phyloP scores from a whole-genome alignment of 2,329 filamentous ascomycete genomes.

The Pestalotiopsis sp. region DNA sequence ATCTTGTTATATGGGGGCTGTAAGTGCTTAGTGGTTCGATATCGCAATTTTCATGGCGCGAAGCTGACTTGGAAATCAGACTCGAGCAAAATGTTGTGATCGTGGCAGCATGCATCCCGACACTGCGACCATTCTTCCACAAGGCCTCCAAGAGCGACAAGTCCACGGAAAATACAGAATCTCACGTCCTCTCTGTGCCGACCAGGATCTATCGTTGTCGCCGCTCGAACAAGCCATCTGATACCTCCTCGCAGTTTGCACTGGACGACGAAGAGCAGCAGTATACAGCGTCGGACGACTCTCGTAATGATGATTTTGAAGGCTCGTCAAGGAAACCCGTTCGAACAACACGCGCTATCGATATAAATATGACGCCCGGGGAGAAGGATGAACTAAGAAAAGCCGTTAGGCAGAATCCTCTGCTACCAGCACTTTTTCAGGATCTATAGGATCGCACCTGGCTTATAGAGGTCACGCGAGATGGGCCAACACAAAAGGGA shows the following conservation, averaged over 20 bases:
- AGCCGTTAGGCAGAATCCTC: no score
- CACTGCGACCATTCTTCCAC: constrained; percentile 27
- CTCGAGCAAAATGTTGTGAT: constrained; percentile 33
- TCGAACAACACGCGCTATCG: no score
- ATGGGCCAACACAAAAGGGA: no score
- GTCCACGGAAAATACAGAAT: not conserved
- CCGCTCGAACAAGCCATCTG: not conserved
- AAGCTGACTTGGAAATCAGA: constrained; percentile 9
- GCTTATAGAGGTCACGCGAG: no score
- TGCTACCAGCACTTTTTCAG: no score
- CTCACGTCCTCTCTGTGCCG: not conserved
- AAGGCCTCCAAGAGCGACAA: not conserved
- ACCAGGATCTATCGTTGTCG: not conserved
- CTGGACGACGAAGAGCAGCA: not conserved
- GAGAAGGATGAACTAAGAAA: no score
- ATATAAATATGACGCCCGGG: no score
- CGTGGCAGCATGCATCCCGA: constrained; percentile 30
- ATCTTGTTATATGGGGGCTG: constrained; percentile 21
- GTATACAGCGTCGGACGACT: not conserved
- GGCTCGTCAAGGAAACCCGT: no score
- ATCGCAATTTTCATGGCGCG: no score
- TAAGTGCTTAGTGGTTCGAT: constrained; percentile 5
- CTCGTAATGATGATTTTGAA: not conserved
- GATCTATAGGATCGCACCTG: no score
- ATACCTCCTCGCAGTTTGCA: not conserved